A percentile compares a stretch with the other conserved stretches of the same genome.
These are phyloP conservation scores for Grosmannia clavigera DNA, from an alignment of 2,329 filamentous ascomycete species.

Conservation along the genomic window DNA sequence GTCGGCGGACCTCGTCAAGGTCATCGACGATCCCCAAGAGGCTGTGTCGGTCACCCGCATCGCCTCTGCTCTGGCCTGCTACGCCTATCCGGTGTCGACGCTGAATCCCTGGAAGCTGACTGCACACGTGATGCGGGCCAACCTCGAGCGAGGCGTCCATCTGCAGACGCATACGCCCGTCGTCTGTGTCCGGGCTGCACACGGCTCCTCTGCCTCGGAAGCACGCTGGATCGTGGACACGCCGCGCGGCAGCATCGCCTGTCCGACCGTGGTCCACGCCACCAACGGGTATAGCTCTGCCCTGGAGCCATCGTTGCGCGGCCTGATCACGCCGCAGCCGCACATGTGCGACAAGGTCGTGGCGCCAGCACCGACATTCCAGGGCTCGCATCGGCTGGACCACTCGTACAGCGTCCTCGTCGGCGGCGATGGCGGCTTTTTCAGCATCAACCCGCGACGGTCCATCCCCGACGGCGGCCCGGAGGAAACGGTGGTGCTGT, in stretches of 20 bases:
- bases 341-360: constrained; percentile 4
- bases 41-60: neutral
- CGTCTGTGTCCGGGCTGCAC: neutral
- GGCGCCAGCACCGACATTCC: neutral
- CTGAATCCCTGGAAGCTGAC: constrained; percentile 3
- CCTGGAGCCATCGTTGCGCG: neutral
- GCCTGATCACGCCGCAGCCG: neutral
- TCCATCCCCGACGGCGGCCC: neutral
- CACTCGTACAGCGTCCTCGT: constrained; percentile 1
- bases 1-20: neutral
- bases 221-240: neutral
- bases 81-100: neutral
- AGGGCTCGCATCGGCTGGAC: neutral
- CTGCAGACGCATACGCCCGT: constrained; percentile 1
- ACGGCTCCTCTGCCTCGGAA: neutral
- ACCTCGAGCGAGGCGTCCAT: neutral
- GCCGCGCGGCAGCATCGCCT: neutral
- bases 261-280: neutral
- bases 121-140: constrained; percentile 1
- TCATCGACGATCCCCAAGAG: neutral
- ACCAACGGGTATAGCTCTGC: constrained; percentile 3
- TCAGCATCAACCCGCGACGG: constrained; percentile 2
- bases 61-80: neutral
- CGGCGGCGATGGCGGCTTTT: neutral
- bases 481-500: neutral